Evolutionary conservation across 2,329 filamentous ascomycete species (phyloP).

Genomic region (Emergomyces orientalis): DNA sequence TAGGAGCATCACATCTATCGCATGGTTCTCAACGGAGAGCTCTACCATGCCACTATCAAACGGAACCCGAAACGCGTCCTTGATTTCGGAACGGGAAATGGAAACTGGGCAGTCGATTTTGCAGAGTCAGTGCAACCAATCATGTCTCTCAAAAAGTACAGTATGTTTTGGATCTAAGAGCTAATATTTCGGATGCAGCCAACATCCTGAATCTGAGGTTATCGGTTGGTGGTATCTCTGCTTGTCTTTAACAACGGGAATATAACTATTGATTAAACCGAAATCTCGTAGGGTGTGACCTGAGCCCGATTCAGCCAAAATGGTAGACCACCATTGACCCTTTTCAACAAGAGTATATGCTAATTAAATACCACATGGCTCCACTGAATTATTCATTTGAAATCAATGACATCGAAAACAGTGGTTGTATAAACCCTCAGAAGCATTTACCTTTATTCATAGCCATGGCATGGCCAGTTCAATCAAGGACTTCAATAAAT

Average conservation of each 20-base stretch:
- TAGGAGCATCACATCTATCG: slow-evolving; percentile 7
- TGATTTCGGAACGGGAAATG: too few relatives aligned
- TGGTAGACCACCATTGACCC: slow-evolving; percentile 1
- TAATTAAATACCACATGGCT: slow-evolving; percentile 14
- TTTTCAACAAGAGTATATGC: neutral
- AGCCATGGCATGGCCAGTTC: slow-evolving; percentile 17
- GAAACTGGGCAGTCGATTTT: too few relatives aligned
- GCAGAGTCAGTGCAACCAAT: too few relatives aligned
- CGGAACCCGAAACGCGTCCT: too few relatives aligned
- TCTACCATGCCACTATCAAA: too few relatives aligned
- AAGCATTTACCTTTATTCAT: slow-evolving; percentile 21
- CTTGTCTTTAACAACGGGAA: neutral
- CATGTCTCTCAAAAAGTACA: too few relatives aligned
- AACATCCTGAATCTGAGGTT: neutral
- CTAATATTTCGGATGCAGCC: neutral
- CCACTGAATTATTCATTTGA: slow-evolving; percentile 21
- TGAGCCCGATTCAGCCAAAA: slow-evolving; percentile 7
- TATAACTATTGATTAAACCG: neutral
- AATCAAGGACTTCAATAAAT: slow-evolving; percentile 15
- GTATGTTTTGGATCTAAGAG: neutral
- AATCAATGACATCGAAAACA: slow-evolving; percentile 20
- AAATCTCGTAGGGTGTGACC: slow-evolving; percentile 1
- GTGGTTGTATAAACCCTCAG: slow-evolving; percentile 16
- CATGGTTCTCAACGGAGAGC: too few relatives aligned
- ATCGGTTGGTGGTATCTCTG: neutral